phyloP scores from a whole-genome alignment of 805 yeast species.

The Yamadazyma phyllophila region DNA sequence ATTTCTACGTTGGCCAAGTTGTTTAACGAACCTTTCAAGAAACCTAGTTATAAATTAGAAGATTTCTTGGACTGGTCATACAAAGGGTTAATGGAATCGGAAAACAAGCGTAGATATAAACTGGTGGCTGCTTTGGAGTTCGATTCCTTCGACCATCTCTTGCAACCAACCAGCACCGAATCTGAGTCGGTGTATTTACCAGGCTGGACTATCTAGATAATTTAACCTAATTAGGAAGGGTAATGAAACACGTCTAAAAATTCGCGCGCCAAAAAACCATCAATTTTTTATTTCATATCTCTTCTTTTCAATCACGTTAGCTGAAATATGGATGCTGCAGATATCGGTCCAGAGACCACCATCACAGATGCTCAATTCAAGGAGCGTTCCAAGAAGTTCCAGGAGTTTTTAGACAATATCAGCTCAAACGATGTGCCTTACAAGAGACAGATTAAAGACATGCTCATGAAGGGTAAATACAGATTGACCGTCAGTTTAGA shows the following conservation, averaged over 20 bases:
- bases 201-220: constrained; percentile 29
- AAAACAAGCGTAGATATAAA: constrained; percentile 60
- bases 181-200: constrained; percentile 17
- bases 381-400: constrained; percentile 85
- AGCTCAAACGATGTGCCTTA: constrained; percentile 57
- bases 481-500: constrained; percentile 78
- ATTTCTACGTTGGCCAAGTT: constrained; percentile 89
- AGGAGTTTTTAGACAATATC: constrained; percentile 71
- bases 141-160: constrained; percentile 48
- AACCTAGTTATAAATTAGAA: constrained; percentile 83
- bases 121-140: constrained; percentile 77
- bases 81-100: constrained; percentile 59
- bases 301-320: not conserved
- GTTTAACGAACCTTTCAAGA: constrained; percentile 85
- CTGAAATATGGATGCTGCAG: constrained; percentile 2
- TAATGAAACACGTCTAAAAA: constrained; percentile 4
- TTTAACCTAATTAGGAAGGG: constrained; percentile 22
- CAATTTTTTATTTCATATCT: not conserved
- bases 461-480: constrained; percentile 64
- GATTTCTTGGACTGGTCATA: constrained; percentile 94
- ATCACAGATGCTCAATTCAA: constrained; percentile 54
- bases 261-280: constrained; percentile 2
- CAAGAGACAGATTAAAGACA: constrained; percentile 64
- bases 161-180: constrained; percentile 13
- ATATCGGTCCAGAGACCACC: constrained; percentile 7